These are phyloP conservation scores for Anastatica hierochuntica DNA, from an alignment of 345 rosid species.

Conservation along the genomic window DNA sequence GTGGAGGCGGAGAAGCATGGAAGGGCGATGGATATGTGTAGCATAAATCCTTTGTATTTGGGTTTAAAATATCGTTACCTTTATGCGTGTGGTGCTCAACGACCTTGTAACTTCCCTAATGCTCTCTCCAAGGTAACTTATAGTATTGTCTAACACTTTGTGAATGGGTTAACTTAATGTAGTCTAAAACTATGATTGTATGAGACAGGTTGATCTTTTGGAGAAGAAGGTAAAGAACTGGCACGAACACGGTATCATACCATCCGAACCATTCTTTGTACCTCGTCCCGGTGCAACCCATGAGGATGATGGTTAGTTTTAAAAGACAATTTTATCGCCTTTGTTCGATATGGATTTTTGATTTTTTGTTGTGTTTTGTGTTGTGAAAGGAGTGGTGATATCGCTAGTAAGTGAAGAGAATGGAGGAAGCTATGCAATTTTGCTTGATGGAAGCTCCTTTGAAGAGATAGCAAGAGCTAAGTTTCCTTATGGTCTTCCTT, in stretches of 20 bases:
- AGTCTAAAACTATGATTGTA: no score
- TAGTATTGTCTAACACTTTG: no score
- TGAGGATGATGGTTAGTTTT: constrained; percentile 83
- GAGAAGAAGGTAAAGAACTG: constrained; percentile 72
- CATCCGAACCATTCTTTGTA: constrained; percentile 90
- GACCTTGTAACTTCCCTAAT: constrained; percentile 96
- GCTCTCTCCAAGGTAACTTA: constrained; percentile 84
- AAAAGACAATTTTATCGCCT: no score
- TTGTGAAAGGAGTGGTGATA: constrained; percentile 60
- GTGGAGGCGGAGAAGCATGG: constrained; percentile 89
- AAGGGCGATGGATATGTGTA: constrained; percentile 96
- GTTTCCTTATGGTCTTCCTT: constrained; percentile 90
- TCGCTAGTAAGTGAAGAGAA: constrained; percentile 68
- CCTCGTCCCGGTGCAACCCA: constrained; percentile 70
- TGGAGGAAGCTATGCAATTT: constrained; percentile 75
- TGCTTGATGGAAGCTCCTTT: constrained; percentile 72
- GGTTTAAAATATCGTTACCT: constrained; percentile 73
- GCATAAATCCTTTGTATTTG: constrained; percentile 62
- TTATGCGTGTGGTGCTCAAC: constrained; percentile 88
- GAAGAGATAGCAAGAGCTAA: constrained; percentile 90
- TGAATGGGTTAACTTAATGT: no score
- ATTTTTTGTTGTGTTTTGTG: background rate
- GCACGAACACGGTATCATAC: constrained; percentile 69
- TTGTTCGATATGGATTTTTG: background rate
- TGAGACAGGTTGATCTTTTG: constrained; percentile 59